Conservation (phyloP, 768 basidiomycete genomes). For the Wakefieldia striispora region DNA sequence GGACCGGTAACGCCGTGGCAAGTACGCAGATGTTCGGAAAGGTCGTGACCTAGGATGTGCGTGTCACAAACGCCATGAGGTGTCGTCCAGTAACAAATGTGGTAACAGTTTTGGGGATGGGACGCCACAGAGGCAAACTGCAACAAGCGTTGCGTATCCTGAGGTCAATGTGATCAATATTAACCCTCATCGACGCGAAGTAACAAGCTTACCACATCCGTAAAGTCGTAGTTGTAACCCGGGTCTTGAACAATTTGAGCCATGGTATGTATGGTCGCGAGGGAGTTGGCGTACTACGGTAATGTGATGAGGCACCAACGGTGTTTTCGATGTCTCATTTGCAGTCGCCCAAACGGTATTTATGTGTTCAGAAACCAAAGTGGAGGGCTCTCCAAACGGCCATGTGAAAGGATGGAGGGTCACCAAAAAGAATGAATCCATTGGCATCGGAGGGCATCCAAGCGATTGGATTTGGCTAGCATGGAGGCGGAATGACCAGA, state of each 20-base stretch:
- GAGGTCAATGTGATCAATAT: constrained; percentile 1
- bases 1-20: constrained; percentile 19
- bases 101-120: too few relatives aligned
- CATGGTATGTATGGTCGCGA: constrained; percentile 5
- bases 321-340: constrained; percentile 6
- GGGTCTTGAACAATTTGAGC: neutral
- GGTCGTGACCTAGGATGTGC: constrained; percentile 1
- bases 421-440: constrained; percentile 3
- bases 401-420: constrained; percentile 19
- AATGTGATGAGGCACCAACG: neutral
- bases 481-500: constrained; percentile 1
- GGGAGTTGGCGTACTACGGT: neutral
- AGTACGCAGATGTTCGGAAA: constrained; percentile 23
- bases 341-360: constrained; percentile 11
- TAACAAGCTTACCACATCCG: constrained; percentile 7
- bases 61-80: neutral
- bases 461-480: constrained; percentile 12
- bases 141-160: neutral
- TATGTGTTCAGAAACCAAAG: constrained; percentile 11
- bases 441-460: constrained; percentile 15
- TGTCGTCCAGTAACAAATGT: too few relatives aligned
- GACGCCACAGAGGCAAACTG: too few relatives aligned
- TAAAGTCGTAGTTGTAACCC: constrained; percentile 8
- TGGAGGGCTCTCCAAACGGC: constrained; percentile 18
- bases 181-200: neutral